phyloP scores from a whole-genome alignment of 2,329 filamentous ascomycete genomes.

The Exophiala lecanii-corni region DNA sequence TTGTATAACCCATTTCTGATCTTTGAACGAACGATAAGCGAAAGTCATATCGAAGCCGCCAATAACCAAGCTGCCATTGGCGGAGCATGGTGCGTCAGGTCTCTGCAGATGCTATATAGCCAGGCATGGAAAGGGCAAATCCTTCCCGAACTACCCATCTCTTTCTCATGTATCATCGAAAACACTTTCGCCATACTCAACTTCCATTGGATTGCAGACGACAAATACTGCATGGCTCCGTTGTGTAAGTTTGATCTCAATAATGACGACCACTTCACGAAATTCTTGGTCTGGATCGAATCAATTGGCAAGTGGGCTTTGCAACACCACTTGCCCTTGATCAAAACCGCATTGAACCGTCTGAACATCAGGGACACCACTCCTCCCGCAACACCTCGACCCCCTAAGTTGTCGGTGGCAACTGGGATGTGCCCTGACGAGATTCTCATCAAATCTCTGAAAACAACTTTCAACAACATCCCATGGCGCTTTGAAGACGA shows the following conservation, averaged over 20 bases:
- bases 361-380: slow-evolving; percentile 14
- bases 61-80: slow-evolving; percentile 27
- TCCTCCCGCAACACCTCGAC: slow-evolving; percentile 18
- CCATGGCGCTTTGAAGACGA: slow-evolving; percentile 25
- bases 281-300: slow-evolving; percentile 23
- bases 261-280: slow-evolving; percentile 23
- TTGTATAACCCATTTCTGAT: slow-evolving; percentile 24
- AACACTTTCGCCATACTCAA: slow-evolving; percentile 25
- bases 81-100: slow-evolving; percentile 25
- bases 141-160: slow-evolving; percentile 16
- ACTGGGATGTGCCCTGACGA: slow-evolving; percentile 16
- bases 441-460: slow-evolving; percentile 19
- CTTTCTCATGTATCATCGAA: slow-evolving; percentile 26
- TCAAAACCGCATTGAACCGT: slow-evolving; percentile 21
- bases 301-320: slow-evolving; percentile 25
- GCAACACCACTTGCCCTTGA: slow-evolving; percentile 17
- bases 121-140: slow-evolving; percentile 17
- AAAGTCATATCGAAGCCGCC: slow-evolving; percentile 21
- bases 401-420: slow-evolving; percentile 13
- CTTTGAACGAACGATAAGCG: slow-evolving; percentile 21
- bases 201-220: slow-evolving; percentile 26
- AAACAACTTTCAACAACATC: slow-evolving; percentile 22
- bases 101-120: slow-evolving; percentile 24
- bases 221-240: slow-evolving; percentile 26
- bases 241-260: slow-evolving; percentile 26